phyloP scores from a whole-genome alignment of 306 rosid species.

The Rosa persica region DNA sequence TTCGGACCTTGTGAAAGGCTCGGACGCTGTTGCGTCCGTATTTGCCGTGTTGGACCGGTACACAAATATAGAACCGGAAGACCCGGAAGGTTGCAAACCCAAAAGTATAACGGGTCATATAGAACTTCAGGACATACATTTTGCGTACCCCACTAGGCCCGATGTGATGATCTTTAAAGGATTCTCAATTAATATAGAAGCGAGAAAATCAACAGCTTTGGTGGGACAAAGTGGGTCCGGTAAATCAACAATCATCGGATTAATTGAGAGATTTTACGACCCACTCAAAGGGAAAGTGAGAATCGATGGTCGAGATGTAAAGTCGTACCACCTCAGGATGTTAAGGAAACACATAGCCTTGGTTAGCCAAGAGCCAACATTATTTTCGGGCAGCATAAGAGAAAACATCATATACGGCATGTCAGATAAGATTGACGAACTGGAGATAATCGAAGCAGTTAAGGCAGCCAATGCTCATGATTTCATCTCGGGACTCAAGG shows the following conservation, averaged over 20 bases:
- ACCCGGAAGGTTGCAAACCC: slow-evolving; percentile 45
- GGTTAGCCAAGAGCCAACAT: slow-evolving; percentile 83
- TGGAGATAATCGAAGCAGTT: slow-evolving; percentile 64
- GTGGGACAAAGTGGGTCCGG: slow-evolving; percentile 93
- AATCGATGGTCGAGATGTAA: slow-evolving; percentile 68
- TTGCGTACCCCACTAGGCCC: slow-evolving; percentile 77
- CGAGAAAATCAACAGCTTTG: slow-evolving; percentile 76
- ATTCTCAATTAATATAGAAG: slow-evolving; percentile 66
- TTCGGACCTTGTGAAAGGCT: slow-evolving; percentile 68
- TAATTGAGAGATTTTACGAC: slow-evolving; percentile 85
- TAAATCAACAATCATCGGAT: slow-evolving; percentile 72
- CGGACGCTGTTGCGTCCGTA: slow-evolving; percentile 68
- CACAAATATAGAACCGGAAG: slow-evolving; percentile 68
- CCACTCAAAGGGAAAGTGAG: slow-evolving; percentile 53
- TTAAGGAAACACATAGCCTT: slow-evolving; percentile 69
- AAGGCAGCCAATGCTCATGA: slow-evolving; percentile 87
- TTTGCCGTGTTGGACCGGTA: slow-evolving; percentile 61
- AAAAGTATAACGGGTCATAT: slow-evolving; percentile 49
- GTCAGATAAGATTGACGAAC: slow-evolving; percentile 35
- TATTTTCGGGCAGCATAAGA: slow-evolving; percentile 69
- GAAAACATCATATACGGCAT: slow-evolving; percentile 72
- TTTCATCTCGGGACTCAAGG: slow-evolving; percentile 64
- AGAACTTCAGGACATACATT: slow-evolving; percentile 50
- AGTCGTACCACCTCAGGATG: slow-evolving; percentile 51
- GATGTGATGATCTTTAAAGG: slow-evolving; percentile 62